A percentile compares a stretch with the other conserved stretches of the same genome.
phyloP scores from a whole-genome alignment of 208 protist species.

The Crithidia acanthocephali region DNA sequence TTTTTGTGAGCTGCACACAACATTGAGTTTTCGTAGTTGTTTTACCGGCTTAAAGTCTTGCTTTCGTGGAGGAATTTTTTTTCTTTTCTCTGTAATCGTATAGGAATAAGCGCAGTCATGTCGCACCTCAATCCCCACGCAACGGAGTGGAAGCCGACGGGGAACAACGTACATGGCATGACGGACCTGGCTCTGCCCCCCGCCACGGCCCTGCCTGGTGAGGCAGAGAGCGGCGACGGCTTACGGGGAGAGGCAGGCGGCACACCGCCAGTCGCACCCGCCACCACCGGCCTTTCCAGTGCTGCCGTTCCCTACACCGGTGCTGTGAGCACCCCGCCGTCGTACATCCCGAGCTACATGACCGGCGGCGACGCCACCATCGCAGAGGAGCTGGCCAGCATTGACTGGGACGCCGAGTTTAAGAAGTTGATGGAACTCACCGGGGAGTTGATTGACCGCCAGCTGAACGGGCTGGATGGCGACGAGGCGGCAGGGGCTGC shows the following conservation, averaged over 20 bases:
- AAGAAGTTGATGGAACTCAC: slow-evolving; percentile 77
- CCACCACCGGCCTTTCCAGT: background rate
- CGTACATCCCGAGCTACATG: slow-evolving; percentile 42
- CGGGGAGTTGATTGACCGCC: slow-evolving; percentile 62
- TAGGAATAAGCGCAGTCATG: slow-evolving; percentile 24
- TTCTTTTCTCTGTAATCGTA: background rate
- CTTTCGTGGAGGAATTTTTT: no score
- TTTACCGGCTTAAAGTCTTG: no score
- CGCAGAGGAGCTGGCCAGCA: slow-evolving; percentile 27
- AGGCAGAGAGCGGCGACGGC: background rate
- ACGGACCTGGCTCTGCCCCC: slow-evolving; percentile 48
- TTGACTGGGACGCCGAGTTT: slow-evolving; percentile 81
- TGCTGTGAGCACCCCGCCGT: slow-evolving; percentile 13
- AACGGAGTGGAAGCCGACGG: slow-evolving; percentile 77
- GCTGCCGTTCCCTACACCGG: background rate
- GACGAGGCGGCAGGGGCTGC: slow-evolving; percentile 19
- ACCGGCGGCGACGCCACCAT: slow-evolving; percentile 29
- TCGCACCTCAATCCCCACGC: slow-evolving; percentile 76
- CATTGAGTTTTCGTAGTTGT: no score
- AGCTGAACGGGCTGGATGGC: slow-evolving; percentile 52
- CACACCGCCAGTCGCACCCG: background rate
- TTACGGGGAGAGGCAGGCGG: background rate
- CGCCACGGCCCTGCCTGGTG: slow-evolving; percentile 31
- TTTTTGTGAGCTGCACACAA: slow-evolving; percentile 17
- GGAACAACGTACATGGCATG: slow-evolving; percentile 41